phyloP scores from a whole-genome alignment of 208 protist genomes.

The Leishmania lainsoni region DNA sequence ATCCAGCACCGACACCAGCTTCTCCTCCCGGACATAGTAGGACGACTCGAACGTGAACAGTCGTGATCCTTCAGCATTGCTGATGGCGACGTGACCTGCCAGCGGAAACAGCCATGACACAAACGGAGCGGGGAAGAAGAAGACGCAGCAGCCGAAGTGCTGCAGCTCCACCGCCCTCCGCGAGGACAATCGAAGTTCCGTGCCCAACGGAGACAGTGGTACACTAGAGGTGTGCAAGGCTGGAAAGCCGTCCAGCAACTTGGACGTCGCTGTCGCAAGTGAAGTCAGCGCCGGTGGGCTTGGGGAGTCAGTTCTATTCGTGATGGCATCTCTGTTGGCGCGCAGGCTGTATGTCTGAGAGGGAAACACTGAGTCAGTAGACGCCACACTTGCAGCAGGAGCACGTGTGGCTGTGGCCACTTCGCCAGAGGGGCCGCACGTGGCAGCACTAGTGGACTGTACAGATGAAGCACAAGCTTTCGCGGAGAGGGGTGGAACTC shows the following conservation, averaged over 20 bases:
- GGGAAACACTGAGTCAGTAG: background rate
- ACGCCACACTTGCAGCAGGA: background rate
- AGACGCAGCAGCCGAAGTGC: slow-evolving; percentile 83
- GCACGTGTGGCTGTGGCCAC: background rate
- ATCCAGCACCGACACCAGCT: slow-evolving; percentile 48
- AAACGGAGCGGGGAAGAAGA: slow-evolving; percentile 83
- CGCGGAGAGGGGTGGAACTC: background rate
- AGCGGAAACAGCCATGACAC: slow-evolving; percentile 84
- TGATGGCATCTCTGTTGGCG: background rate
- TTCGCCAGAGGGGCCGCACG: background rate
- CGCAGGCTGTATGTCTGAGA: background rate
- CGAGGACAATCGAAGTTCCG: slow-evolving; percentile 2
- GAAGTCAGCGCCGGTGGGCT: background rate
- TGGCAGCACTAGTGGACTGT: background rate
- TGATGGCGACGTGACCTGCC: slow-evolving; percentile 81
- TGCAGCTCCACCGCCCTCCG: slow-evolving; percentile 30
- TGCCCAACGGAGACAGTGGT: slow-evolving; percentile 8
- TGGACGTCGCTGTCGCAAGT: background rate
- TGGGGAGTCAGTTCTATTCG: background rate
- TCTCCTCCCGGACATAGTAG: slow-evolving; percentile 72
- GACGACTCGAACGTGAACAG: slow-evolving; percentile 74
- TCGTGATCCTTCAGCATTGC: slow-evolving; percentile 66
- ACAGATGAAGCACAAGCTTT: background rate
- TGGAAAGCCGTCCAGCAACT: background rate
- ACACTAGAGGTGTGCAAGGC: background rate